phyloP scores from a whole-genome alignment of 2,329 filamentous ascomycete genomes.

The Calycina marina region DNA sequence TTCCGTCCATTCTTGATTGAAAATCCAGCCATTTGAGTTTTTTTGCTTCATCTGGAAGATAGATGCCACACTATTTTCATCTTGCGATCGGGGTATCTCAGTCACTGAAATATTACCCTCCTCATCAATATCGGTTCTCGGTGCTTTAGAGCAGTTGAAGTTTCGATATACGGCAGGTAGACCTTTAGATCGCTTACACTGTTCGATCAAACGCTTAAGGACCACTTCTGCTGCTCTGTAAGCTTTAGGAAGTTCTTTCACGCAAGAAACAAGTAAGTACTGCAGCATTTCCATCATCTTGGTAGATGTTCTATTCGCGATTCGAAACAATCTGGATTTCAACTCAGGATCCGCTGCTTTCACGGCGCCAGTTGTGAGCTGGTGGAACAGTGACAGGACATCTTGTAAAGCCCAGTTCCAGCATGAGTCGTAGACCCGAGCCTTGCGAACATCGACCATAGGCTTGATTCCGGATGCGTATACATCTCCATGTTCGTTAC shows the following conservation, averaged over 20 bases:
- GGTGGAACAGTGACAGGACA: constrained; percentile 90
- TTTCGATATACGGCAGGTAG: neutral
- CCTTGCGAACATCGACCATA: constrained; percentile 80
- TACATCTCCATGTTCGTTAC: constrained; percentile 82
- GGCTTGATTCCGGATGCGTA: constrained; percentile 88
- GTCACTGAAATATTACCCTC: neutral
- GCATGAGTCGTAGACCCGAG: constrained; percentile 84
- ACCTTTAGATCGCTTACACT: neutral
- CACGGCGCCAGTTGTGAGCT: constrained; percentile 80
- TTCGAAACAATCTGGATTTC: constrained; percentile 67
- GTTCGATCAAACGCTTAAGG: neutral
- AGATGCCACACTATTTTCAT: neutral
- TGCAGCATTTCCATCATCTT: constrained; percentile 94
- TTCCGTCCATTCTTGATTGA: neutral
- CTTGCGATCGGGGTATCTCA: neutral
- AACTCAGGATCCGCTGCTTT: constrained; percentile 31
- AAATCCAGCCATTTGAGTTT: neutral
- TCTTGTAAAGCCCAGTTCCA: constrained; percentile 99
- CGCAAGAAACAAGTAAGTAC: constrained; percentile 36
- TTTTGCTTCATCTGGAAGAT: neutral
- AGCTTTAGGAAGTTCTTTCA: neutral
- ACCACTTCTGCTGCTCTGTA: neutral
- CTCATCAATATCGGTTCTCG: neutral
- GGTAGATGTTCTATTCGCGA: constrained; percentile 58
- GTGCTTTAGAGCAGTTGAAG: neutral